Conservation (phyloP, 2,329 filamentous ascomycete genomes). For the Myriosclerotinia scirpicola region DNA sequence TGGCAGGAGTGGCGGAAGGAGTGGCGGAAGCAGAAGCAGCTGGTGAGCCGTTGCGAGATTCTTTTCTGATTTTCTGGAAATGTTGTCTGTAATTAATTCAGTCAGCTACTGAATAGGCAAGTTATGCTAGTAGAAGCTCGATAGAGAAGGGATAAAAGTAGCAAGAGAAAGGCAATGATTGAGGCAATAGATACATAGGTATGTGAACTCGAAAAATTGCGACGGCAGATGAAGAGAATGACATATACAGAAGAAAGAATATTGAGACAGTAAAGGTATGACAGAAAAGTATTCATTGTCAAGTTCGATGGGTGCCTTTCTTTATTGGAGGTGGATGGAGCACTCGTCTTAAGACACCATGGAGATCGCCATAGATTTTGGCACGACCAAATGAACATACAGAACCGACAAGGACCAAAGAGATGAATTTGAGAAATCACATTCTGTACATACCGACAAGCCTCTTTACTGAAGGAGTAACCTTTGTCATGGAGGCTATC, state of each 20-base stretch:
- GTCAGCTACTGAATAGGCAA: background rate
- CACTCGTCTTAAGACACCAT: no score
- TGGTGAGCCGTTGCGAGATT: constrained; percentile 12
- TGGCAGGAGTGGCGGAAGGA: constrained; percentile 9
- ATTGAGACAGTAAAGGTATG: no score
- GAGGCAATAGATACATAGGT: background rate
- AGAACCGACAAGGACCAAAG: background rate
- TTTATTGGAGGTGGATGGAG: no score
- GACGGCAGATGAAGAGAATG: no score
- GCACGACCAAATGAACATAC: background rate
- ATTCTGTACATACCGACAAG: constrained; percentile 36
- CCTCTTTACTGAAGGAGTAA: constrained; percentile 37
- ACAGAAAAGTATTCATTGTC: no score
- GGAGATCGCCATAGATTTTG: background rate
- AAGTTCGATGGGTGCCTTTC: no score
- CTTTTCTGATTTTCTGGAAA: constrained; percentile 39
- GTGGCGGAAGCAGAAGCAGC: background rate
- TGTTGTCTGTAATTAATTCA: constrained; percentile 35
- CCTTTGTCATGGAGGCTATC: constrained; percentile 30
- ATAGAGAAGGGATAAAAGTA: background rate
- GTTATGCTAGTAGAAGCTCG: no score
- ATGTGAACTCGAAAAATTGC: background rate
- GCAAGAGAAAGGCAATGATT: background rate
- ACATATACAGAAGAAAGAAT: no score
- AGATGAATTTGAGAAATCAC: background rate